Evolutionary conservation across 805 yeast species (phyloP), one percentile per base, ranked within the genome.

Genomic region (Nakazawaea ambrosiae): DNA sequence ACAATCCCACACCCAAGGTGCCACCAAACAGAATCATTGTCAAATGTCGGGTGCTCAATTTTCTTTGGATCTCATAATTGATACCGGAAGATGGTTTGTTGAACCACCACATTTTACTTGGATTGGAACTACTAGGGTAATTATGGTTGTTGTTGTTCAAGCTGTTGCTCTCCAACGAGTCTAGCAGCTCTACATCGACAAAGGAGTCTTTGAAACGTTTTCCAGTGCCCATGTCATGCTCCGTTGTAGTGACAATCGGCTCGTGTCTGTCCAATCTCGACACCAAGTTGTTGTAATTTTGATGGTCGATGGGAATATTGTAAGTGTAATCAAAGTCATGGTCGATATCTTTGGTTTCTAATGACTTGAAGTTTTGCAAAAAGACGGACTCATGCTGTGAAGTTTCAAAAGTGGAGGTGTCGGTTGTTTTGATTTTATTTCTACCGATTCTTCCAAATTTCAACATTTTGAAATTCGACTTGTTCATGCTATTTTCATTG

Each of bases 11-110:
- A 2, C 92, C 92, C 4, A 83, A 55, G 0, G 89, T 81, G 2
- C 88, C 90, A 3, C 88, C 87, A 23, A 84, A 62, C 0, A 89
- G 83, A 33, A 84, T 77, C 78, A 82, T 80, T 49, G 81, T 87
- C 17, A 83, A 58, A 54, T 83, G 90, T 17, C 87, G 59, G 19
- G 77, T 75, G 35, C 69, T 69, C 31, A 83, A 60, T 42, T 74
- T 75, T 38, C 89, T 12, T 19, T 38, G 37, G 14, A 38, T 28
- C 27, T 33, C 37, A 19, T 38, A 25, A 20, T 25, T 27, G 9
- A 9, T 22, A 14, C 27, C 24, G 2, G n/a, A 19, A 12, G 24
- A 12, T 16, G 14, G 15, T 33, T 12, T 30, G 20, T 12, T 7
- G 28, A 26, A 26, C 28, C 28, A 26, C 12, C 11, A 16, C 6